These are phyloP conservation scores for Tricladium varicosporioides DNA, from an alignment of 2,329 filamentous ascomycete genomes.

Conservation along the genomic window DNA sequence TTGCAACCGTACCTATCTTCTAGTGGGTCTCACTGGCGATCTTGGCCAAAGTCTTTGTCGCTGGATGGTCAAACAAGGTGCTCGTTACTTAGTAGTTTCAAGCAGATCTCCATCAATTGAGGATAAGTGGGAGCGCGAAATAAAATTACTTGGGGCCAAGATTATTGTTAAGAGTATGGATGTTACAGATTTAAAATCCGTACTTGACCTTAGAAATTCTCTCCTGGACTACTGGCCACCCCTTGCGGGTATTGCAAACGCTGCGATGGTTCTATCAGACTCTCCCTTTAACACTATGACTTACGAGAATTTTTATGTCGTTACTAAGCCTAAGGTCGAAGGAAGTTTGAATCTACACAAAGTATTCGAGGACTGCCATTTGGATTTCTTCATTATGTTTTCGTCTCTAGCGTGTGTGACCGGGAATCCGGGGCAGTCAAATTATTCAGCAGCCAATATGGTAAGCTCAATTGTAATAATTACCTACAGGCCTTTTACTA, in stretches of 20 bases:
- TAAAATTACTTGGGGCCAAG: too few species aligned
- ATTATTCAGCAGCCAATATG: slow-evolving; percentile 42
- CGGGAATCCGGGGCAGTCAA: slow-evolving; percentile 39
- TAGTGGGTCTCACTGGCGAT: slow-evolving; percentile 28
- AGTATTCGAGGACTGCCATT: slow-evolving; percentile 26
- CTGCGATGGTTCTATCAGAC: slow-evolving; percentile 44
- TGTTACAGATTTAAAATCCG: slow-evolving; percentile 6
- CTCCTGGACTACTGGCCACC: slow-evolving; percentile 5
- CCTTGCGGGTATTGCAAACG: slow-evolving; percentile 42
- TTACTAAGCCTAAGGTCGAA: slow-evolving; percentile 35
- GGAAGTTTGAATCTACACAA: slow-evolving; percentile 33
- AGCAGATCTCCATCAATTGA: slow-evolving; percentile 39
- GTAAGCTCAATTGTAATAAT: background rate
- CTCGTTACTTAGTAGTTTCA: slow-evolving; percentile 37
- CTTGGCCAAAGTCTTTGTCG: slow-evolving; percentile 37
- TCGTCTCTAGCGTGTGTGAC: slow-evolving; percentile 29
- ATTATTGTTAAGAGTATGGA: background rate
- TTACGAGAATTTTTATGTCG: slow-evolving; percentile 22
- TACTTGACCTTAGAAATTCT: background rate
- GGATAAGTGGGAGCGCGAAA: slow-evolving; percentile 23
- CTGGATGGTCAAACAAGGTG: slow-evolving; percentile 41
- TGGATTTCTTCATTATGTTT: slow-evolving; percentile 40
- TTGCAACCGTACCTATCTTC: slow-evolving; percentile 30
- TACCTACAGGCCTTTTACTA: background rate
- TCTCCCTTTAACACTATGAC: slow-evolving; percentile 30